phyloP scores from a whole-genome alignment of 768 basidiomycete genomes.

The Chalciporus chontae region DNA sequence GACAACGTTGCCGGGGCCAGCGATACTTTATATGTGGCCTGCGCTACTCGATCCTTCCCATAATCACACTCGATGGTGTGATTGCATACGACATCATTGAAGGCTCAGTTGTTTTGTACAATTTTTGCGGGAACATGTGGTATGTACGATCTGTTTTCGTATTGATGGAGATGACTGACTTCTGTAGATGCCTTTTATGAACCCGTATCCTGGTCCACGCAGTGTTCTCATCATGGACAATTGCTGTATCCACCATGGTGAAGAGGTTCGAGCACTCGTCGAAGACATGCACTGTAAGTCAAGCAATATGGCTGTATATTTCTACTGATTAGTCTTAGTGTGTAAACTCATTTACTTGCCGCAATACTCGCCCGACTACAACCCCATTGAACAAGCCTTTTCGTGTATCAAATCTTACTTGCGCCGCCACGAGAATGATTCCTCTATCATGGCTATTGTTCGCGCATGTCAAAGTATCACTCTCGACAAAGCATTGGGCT shows the following conservation, averaged over 20 bases:
- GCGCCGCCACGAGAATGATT: not conserved
- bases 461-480: constrained; percentile 16
- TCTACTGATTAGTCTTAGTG: constrained; percentile 4
- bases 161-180: no score
- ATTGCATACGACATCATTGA: constrained; percentile 17
- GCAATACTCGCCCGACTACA: constrained; percentile 12
- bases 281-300: constrained; percentile 20
- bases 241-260: constrained; percentile 20
- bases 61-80: constrained; percentile 19
- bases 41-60: constrained; percentile 14
- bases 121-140: constrained; percentile 12
- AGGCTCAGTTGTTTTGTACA: constrained; percentile 11
- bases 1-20: not conserved
- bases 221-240: constrained; percentile 27
- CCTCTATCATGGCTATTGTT: constrained; percentile 19
- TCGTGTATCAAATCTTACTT: constrained; percentile 23
- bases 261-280: constrained; percentile 17
- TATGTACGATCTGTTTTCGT: not conserved
- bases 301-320: not conserved
- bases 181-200: not conserved
- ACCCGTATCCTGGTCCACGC: constrained; percentile 6
- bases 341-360: constrained; percentile 28
- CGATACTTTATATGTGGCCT: constrained; percentile 9
- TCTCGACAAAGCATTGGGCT: not conserved
- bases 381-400: constrained; percentile 32